A percentile compares a stretch with the other conserved stretches of the same genome.
phyloP scores from a whole-genome alignment of 805 yeast genomes.

The Lipomyces anomalus region DNA sequence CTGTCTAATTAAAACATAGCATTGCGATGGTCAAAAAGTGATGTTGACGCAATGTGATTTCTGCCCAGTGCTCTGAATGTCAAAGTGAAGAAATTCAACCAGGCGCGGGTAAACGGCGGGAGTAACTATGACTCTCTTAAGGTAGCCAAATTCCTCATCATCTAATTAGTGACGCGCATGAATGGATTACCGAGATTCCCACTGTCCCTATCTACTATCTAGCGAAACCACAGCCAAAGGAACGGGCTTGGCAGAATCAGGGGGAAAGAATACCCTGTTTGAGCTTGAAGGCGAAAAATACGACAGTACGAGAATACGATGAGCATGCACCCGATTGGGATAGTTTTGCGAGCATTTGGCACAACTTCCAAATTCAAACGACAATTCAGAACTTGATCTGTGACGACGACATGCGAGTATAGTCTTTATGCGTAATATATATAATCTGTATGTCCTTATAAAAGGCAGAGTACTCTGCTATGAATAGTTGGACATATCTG shows the following conservation, averaged over 20 bases:
- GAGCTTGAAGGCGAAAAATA: too few species aligned
- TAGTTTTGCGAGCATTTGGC: too few species aligned
- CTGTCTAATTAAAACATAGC: slow-evolving; percentile 43
- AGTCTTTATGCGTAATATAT: too few species aligned
- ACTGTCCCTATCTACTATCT: slow-evolving; percentile 32
- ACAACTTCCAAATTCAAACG: too few species aligned
- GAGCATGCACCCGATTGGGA: too few species aligned
- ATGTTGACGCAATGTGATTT: slow-evolving; percentile 42
- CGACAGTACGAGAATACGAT: too few species aligned
- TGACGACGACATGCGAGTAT: too few species aligned
- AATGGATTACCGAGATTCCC: slow-evolving; percentile 30
- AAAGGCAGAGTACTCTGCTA: too few species aligned
- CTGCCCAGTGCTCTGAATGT: slow-evolving; percentile 42
- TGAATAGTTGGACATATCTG: too few species aligned
- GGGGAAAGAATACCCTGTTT: too few species aligned
- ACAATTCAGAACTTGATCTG: too few species aligned
- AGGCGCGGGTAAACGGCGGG: slow-evolving; percentile 46
- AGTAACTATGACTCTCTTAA: slow-evolving; percentile 44
- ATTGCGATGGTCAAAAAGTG: slow-evolving; percentile 42
- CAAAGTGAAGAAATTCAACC: slow-evolving; percentile 42
- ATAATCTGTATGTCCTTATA: too few species aligned
- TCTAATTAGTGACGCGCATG: slow-evolving; percentile 24
- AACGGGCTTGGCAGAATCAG: slow-evolving; percentile 17
- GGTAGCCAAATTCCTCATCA: slow-evolving; percentile 22
- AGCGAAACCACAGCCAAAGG: slow-evolving; percentile 34